phyloP scores from a whole-genome alignment of 192 early-diverging fungal species.

The Rhizophlyctis rosea region DNA sequence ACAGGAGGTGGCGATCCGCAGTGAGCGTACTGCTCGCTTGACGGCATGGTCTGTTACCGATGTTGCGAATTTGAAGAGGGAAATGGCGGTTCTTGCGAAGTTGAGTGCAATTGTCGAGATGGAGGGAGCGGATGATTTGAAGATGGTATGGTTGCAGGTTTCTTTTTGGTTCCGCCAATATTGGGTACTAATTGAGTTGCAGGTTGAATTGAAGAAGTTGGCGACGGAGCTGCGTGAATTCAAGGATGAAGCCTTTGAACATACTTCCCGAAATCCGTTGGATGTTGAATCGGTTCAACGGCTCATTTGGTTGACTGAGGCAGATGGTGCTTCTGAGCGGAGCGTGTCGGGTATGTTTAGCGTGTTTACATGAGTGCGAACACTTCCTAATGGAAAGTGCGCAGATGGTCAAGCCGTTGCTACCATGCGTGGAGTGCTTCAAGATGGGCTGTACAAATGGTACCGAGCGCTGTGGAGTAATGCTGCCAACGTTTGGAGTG shows the following conservation, averaged over 20 bases:
- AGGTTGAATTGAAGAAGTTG: slow-evolving; percentile 1
- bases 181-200: too few relatives aligned
- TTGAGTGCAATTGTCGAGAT: not conserved
- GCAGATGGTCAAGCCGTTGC: not conserved
- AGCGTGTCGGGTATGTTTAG: not conserved
- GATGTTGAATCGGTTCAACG: slow-evolving; percentile 67
- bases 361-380: not conserved
- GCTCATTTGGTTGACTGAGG: slow-evolving; percentile 57
- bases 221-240: slow-evolving; percentile 9
- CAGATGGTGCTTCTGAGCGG: too few relatives aligned
- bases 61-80: not conserved
- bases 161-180: too few relatives aligned
- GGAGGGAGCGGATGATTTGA: not conserved
- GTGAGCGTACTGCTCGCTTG: not conserved
- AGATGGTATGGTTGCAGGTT: too few relatives aligned
- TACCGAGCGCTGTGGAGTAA: slow-evolving; percentile 35
- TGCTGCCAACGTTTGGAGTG: slow-evolving; percentile 22
- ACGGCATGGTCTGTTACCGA: not conserved
- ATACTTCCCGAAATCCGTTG: slow-evolving; percentile 51
- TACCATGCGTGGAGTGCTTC: slow-evolving; percentile 12
- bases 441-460: slow-evolving; percentile 34
- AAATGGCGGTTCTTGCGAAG: not conserved
- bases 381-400: not conserved
- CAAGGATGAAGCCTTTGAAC: slow-evolving; percentile 27
- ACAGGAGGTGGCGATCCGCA: not conserved